Conservation (phyloP, 331 rosid species). For the Erythrophleum ivorense region DNA sequence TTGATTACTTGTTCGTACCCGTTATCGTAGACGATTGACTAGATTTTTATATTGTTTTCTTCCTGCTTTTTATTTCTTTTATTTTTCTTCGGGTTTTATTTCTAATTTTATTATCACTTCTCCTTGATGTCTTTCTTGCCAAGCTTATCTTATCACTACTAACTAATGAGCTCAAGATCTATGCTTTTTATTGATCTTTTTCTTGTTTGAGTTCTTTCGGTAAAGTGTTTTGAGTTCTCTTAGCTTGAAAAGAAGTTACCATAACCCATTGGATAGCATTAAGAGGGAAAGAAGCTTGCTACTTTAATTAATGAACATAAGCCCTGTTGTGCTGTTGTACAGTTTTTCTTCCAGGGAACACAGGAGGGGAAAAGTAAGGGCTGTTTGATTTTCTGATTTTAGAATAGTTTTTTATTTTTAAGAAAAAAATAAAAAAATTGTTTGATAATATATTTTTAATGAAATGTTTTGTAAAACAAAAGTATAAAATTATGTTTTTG, state of each 20-base stretch:
- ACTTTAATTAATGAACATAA: neutral
- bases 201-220: neutral
- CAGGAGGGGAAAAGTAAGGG: neutral
- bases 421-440: too few species aligned
- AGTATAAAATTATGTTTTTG: too few species aligned
- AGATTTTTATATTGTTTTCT: neutral
- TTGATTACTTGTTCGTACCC: neutral
- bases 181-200: neutral
- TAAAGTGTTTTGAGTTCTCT: too few species aligned
- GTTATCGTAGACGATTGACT: neutral
- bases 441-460: too few species aligned
- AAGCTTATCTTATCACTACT: neutral
- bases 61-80: neutral
- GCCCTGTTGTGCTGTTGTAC: too few species aligned
- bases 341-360: neutral
- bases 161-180: slow-evolving; percentile 18
- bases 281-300: too few species aligned
- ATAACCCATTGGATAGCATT: too few species aligned
- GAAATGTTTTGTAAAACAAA: too few species aligned
- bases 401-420: too few species aligned
- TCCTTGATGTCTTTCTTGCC: neutral
- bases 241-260: too few species aligned
- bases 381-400: too few species aligned
- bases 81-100: neutral
- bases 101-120: neutral